Conservation (phyloP, 139 green algal genomes). For the Eudorina sp. region DNA sequence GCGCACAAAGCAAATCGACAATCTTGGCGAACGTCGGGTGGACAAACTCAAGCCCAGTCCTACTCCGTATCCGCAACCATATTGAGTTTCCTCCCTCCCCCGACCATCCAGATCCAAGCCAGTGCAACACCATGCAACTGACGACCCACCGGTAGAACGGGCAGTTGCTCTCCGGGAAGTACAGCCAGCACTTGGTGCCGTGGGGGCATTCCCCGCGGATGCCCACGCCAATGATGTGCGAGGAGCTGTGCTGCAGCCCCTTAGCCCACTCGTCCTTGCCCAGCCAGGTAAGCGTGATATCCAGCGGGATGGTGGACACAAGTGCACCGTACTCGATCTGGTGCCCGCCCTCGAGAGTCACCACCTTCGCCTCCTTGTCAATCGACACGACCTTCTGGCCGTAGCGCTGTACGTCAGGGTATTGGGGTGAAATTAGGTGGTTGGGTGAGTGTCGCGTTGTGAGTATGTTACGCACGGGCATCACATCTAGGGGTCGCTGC, state of each 20-base stretch:
- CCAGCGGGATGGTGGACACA: slow-evolving; percentile 88
- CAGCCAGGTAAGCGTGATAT: slow-evolving; percentile 81
- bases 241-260: slow-evolving; percentile 82
- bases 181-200: slow-evolving; percentile 94
- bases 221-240: slow-evolving; percentile 89
- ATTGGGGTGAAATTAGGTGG: background rate
- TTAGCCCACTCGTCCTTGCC: slow-evolving; percentile 79
- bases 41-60: no score
- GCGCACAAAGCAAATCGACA: no score
- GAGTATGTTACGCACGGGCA: no score
- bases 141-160: slow-evolving; percentile 90
- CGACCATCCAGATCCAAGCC: no score
- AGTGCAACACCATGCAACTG: background rate
- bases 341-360: slow-evolving; percentile 63
- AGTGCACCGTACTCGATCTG: slow-evolving; percentile 74
- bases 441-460: no score
- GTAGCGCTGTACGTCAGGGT: slow-evolving; percentile 72
- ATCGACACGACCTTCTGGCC: slow-evolving; percentile 70
- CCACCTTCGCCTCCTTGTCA: slow-evolving; percentile 81
- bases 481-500: no score
- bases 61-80: no score
- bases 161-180: slow-evolving; percentile 93
- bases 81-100: background rate
- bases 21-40: no score
- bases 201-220: slow-evolving; percentile 81